phyloP scores from a whole-genome alignment of 164 flowering plant species.

The Tetracentron sinense region DNA sequence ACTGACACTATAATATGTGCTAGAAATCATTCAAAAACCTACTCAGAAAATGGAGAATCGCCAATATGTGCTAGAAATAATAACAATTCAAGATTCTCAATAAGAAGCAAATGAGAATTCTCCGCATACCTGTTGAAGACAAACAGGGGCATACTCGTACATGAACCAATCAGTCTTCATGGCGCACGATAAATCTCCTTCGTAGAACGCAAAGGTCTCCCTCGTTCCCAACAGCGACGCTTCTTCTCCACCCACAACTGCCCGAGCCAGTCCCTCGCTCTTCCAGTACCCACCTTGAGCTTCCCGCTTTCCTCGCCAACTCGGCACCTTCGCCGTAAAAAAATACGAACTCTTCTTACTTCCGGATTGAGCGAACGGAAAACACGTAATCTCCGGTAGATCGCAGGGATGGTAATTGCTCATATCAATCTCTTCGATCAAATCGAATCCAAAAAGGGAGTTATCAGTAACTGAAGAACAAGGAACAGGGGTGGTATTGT shows the following conservation, averaged over 20 bases:
- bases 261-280: constrained; percentile 33
- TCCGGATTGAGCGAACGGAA: constrained; percentile 34
- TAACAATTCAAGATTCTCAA: not conserved
- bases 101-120: no score
- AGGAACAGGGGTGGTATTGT: constrained; percentile 8
- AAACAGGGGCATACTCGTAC: constrained; percentile 50
- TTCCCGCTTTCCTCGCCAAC: constrained; percentile 21
- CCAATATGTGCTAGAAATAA: no score
- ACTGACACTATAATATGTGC: no score
- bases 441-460: constrained; percentile 7
- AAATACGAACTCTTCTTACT: constrained; percentile 55
- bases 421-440: constrained; percentile 41
- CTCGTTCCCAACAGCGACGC: constrained; percentile 39
- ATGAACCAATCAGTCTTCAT: constrained; percentile 48
- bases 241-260: constrained; percentile 27
- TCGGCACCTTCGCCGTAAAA: constrained; percentile 25
- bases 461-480: not conserved
- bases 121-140: constrained; percentile 31
- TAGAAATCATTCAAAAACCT: no score
- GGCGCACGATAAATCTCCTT: constrained; percentile 19
- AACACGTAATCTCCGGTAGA: constrained; percentile 40
- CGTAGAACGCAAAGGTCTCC: constrained; percentile 42
- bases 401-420: constrained; percentile 39
- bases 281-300: constrained; percentile 49
- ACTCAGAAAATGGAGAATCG: no score